phyloP scores from a whole-genome alignment of 2,329 filamentous ascomycete species.

The Neodidymelliopsis sp. region DNA sequence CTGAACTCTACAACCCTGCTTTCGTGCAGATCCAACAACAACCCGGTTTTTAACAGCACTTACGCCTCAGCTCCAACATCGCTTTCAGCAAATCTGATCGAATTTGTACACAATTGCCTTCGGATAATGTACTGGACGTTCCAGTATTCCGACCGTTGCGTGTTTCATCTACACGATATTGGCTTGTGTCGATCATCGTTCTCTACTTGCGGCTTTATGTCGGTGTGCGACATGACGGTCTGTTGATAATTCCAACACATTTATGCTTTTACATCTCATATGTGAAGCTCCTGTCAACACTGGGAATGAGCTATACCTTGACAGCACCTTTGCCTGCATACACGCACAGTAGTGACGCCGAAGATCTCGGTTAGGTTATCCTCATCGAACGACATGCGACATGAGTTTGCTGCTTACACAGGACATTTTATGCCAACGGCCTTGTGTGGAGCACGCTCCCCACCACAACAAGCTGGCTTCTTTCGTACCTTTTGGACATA shows the following conservation, averaged over 20 bases:
- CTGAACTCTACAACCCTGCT: neutral
- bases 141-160: constrained; percentile 10
- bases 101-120: neutral
- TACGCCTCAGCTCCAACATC: constrained; percentile 2
- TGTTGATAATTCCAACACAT: too few relatives aligned
- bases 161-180: constrained; percentile 10
- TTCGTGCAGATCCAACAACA: neutral
- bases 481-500: neutral
- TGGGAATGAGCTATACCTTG: too few relatives aligned
- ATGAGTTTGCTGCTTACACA: too few relatives aligned
- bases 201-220: neutral
- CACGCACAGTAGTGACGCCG: too few relatives aligned
- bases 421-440: too few relatives aligned
- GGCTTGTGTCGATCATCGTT: constrained; percentile 1
- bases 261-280: neutral
- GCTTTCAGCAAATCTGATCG: too few relatives aligned
- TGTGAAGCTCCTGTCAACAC: too few relatives aligned
- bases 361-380: too few relatives aligned
- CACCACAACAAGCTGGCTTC: neutral
- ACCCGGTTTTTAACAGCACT: neutral
- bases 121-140: constrained; percentile 1
- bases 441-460: too few relatives aligned
- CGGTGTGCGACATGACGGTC: too few relatives aligned
- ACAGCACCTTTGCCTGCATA: too few relatives aligned
- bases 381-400: too few relatives aligned